phyloP scores from a whole-genome alignment of 768 basidiomycete species.

The Suillus subalutaceus region DNA sequence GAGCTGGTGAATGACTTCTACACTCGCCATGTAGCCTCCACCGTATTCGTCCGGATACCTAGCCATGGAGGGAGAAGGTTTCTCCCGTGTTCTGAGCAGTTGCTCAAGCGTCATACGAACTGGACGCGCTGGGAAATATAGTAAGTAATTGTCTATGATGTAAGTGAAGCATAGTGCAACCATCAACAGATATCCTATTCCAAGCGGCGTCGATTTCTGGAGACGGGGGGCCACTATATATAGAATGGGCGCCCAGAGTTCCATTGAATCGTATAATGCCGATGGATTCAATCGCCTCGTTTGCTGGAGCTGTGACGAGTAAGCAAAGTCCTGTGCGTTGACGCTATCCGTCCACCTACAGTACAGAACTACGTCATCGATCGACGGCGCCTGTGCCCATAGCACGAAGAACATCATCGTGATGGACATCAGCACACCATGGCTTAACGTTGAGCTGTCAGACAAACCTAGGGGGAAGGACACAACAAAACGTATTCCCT shows the following conservation, averaged over 20 bases:
- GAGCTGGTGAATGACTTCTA: background rate
- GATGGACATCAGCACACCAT: background rate
- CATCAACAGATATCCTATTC: background rate
- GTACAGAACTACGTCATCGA: background rate
- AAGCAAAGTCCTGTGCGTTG: background rate
- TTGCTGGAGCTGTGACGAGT: slow-evolving; percentile 1
- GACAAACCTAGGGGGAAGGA: slow-evolving; percentile 73
- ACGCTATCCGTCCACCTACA: background rate
- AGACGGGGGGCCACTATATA: background rate
- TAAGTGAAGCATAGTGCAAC: background rate
- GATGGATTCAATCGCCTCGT: background rate
- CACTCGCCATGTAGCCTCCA: background rate
- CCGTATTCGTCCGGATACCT: background rate
- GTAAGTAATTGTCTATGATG: background rate
- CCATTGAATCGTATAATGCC: background rate
- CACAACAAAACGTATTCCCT: slow-evolving; percentile 79
- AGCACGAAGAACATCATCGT: background rate
- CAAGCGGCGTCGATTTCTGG: background rate
- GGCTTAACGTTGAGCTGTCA: background rate
- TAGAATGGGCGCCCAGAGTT: background rate
- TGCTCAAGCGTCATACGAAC: background rate
- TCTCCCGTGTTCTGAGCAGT: background rate
- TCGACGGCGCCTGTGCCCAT: background rate
- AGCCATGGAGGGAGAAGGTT: background rate
- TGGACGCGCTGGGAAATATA: background rate